phyloP scores from a whole-genome alignment of 2,329 filamentous ascomycete genomes.

The Neurospora sp. region DNA sequence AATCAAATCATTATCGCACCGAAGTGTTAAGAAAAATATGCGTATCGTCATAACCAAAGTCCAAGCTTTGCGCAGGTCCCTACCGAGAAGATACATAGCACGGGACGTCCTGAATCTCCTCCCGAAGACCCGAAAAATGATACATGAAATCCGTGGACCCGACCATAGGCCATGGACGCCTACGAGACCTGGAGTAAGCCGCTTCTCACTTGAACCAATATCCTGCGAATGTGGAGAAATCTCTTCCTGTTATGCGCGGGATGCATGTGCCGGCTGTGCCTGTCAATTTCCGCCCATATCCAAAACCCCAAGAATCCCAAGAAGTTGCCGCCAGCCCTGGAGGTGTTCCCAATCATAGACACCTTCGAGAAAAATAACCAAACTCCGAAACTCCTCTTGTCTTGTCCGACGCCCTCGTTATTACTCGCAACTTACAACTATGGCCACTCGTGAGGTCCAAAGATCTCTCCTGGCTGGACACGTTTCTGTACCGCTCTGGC shows the following conservation, averaged over 20 bases:
- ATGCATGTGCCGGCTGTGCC: not conserved
- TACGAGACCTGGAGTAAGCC: not conserved
- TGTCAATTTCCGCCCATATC: not conserved
- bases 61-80: not conserved
- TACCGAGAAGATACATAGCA: not conserved
- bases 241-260: not conserved
- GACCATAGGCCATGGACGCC: not conserved
- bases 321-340: not conserved
- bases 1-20: not conserved
- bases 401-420: not conserved
- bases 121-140: not conserved
- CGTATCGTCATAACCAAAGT: not conserved
- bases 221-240: not conserved
- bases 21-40: not conserved
- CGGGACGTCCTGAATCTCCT: not conserved
- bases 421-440: slow-evolving; percentile 4
- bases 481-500: slow-evolving; percentile 33
- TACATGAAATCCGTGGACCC: not conserved
- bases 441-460: slow-evolving; percentile 34
- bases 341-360: not conserved
- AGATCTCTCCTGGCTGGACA: slow-evolving; percentile 34
- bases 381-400: slow-evolving; percentile 1
- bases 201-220: not conserved
- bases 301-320: not conserved
- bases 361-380: not conserved